Evolutionary conservation across 73 alveolate genomes (phyloP), one percentile per base, ranked within the genome.

Genomic region (Symbiodinium natans): DNA sequence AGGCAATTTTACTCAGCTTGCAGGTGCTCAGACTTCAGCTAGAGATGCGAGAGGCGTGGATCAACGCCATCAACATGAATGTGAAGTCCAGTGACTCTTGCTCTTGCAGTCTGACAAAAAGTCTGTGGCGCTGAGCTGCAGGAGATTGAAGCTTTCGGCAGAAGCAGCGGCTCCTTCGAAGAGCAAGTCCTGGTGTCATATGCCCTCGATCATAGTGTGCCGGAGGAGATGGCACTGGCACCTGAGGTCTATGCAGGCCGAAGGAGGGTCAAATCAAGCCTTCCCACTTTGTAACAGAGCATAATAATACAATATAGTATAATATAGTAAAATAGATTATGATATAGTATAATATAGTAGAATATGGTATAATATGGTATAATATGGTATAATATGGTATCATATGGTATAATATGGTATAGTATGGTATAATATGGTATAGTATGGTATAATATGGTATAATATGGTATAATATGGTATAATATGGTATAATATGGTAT

Each of bases 171-270:
- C 15, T 56, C 86, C 73, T 88, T 88, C 43, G 86, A 56, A 54
- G 95, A 88, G 71, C 95, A 88, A 71, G 83, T 86, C 31, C 41
- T 86, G 84, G 83, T 86, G 21, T 86, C 94, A 39, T 86, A 86
- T 23, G 94, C 94, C 83, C 71, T 86, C 75, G 94, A 86, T 41
- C 83, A 33, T 9, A 23, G 13, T 25, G 94, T 86, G 82, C 94
- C 94, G 9, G 83, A 86, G 41, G 94, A 86, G 46, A 86, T 86
- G 94, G 83, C 94, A 5, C 83, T 86, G 38, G 23, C 23, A 5
- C 25, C 94, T 11, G 94, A 86, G 59, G 94, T 86, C 83, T 86
- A 86, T 86, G 94, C 94, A 86, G 94, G 94, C 41, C 17, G 4
- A 27, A 9, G 10, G 75, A 10, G 68, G n/a, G n/a, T n/a, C n/a